Base-by-base conservation (phyloP, 495 filamentous ascomycete genomes). In the Bryoglossum gracile region DNA sequence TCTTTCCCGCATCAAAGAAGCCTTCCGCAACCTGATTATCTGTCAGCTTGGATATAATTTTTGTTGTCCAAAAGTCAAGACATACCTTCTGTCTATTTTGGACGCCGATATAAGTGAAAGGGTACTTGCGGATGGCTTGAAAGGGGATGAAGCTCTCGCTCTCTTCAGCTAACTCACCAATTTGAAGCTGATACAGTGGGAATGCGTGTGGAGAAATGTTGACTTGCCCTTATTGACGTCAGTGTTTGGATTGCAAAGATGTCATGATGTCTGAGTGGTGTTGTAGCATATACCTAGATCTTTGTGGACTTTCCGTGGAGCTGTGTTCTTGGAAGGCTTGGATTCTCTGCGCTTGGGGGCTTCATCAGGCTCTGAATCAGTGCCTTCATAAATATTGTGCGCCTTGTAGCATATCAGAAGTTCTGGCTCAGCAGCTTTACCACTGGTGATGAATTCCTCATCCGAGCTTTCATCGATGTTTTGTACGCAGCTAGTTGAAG, bases 81-180 rank as follows among this genome's bases (percentile, higher is more conserved):
- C 68, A 55, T 46, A 74, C 75, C 6, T 55, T 55, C 57, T 74
- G 59, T 8, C 64, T 60, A 37, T 74, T 65, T 0, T 65, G 43
- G 18, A 67, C 68, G 32, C 68, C 64, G 45, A 82, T 65, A 54
- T 78, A 83, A 38, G 65, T 73, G 60, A 80, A 76, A 0, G 80
- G 78, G 54, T 80, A 89, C 28, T 68, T 72, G 28, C 59, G 68
- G 25, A 90, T 64, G 0, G 78, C 67, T 11, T 68, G 56, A 50
- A 83, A 78, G 0, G 83, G 80, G 46, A 69, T 77, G 62, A 89
- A 89, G 3, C 40, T 54, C 13, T 63, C 59, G 22, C 61, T 46
- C n/a, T 45, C 44, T 14, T 33, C n/a, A 36, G 66, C 65, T 16
- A 63, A 36, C 42, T 56, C 10, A 16, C 54, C 51, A 14, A 46